These are phyloP conservation scores for Boletus tylopilopsis DNA, from an alignment of 768 basidiomycete species.

Conservation along the genomic window DNA sequence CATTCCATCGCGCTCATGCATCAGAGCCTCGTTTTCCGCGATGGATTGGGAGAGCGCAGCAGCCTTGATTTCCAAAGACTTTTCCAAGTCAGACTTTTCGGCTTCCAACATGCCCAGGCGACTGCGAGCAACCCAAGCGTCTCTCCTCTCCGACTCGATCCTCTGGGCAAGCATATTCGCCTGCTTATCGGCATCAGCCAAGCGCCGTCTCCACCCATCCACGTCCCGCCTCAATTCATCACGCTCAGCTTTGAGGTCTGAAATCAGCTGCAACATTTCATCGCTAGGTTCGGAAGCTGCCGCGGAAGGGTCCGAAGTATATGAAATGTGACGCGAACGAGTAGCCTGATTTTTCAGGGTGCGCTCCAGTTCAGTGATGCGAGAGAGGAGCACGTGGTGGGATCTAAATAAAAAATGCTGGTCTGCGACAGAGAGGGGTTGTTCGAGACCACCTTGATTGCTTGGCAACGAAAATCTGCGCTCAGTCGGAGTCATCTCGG, in stretches of 20 bases:
- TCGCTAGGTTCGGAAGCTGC: conserved; percentile 54
- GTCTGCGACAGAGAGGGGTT: conserved; percentile 67
- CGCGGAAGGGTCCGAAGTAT: conserved; percentile 41
- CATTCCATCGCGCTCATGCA: conserved; percentile 28
- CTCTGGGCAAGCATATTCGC: conserved; percentile 59
- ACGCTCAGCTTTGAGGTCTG: conserved; percentile 81
- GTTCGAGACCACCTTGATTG: conserved; percentile 22
- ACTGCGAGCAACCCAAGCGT: conserved; percentile 83
- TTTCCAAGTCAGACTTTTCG: conserved; percentile 59
- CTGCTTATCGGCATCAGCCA: conserved; percentile 72
- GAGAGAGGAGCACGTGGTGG: conserved; percentile 76
- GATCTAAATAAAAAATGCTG: conserved; percentile 85
- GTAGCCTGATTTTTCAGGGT: conserved; percentile 45
- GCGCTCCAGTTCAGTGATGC: conserved; percentile 79
- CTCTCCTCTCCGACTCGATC: conserved; percentile 74
- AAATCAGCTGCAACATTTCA: conserved; percentile 72
- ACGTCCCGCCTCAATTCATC: conserved; percentile 88
- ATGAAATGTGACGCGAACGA: conserved; percentile 50
- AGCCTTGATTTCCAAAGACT: conserved; percentile 39
- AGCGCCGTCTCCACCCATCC: conserved; percentile 79
- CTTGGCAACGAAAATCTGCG: conserved; percentile 36
- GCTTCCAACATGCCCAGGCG: conserved; percentile 60
- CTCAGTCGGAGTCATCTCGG: conserved; percentile 69
- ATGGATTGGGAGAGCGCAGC: conserved; percentile 28
- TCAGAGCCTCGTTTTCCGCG: conserved; percentile 23